Base-by-base conservation (phyloP, 2,329 filamentous ascomycete species). In the Bertia moriformis region DNA sequence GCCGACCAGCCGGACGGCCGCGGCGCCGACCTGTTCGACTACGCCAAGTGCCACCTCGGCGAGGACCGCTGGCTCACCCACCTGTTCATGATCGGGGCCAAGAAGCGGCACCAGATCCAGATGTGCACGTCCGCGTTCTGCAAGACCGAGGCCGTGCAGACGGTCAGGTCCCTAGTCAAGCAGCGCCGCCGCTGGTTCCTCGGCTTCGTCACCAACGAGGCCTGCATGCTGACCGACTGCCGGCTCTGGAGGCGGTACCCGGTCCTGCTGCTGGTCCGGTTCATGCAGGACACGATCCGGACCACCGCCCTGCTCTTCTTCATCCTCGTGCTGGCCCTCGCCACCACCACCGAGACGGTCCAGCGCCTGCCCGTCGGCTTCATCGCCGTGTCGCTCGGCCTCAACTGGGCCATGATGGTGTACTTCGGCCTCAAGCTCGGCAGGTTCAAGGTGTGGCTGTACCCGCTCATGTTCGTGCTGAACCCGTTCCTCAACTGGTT, bases 401-500 rank as follows among this genome's bases (percentile, higher is more conserved):
- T 96, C 29, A 96, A 96, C 55, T 96, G 89, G 82, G 55, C 86
- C 38, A 73, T 96, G 56, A 96, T 96, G 89, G 64, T 96, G 44
- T 96, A 94, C 63, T 95, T 96, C 56, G 89, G 86, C 17, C 72
- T 80, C 40, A 87, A 85, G 59, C 71, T 96, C 38, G 78, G 80
- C 43, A 74, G 91, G 10, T 95, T 81, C 65, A 96, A 96, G 66
- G 83, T 93, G 44, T 89, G 85, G 80, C 67, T 96, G 4, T 96
- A 96, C 54, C 89, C 89, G 0, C 51, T 96, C 45, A 95, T 96
- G 87, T 96, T 95, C 55, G 62, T 94, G 37, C 58, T 95, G 45
- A 96, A 95, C 53, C 89, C 91, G 1, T 93, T 96, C 54, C 87
- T 95, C 69, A 96, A 96, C 60, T 96, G 89, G 89, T 73, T 86